Conservation (phyloP, 371 early-diverging fungal species). For the Synchytrium microbalum region DNA sequence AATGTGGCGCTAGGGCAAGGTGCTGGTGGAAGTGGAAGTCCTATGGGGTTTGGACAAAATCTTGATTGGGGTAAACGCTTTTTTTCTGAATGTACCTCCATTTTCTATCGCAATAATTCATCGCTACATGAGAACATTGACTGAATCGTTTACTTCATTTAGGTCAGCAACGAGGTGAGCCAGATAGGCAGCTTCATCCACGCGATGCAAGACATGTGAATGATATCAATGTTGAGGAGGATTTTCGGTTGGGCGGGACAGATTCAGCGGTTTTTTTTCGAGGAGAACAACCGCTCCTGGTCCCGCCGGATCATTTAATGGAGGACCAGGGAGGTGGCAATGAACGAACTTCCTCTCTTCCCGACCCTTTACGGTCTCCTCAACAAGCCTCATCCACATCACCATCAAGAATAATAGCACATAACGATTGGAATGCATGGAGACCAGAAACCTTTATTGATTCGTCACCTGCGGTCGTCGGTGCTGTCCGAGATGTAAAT, state of each 20-base stretch:
- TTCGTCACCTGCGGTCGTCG: neutral
- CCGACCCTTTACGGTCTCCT: no score
- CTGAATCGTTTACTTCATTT: no score
- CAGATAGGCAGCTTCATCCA: neutral
- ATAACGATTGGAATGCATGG: neutral
- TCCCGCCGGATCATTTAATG: neutral
- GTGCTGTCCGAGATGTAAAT: neutral
- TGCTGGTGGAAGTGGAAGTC: neutral
- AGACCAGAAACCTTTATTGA: neutral
- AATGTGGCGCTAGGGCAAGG: neutral
- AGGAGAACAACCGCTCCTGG: neutral
- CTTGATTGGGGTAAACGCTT: no score
- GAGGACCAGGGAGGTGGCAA: neutral
- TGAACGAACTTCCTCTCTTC: no score
- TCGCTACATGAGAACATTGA: no score
- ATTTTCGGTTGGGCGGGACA: constrained; percentile 5
- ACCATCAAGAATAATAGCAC: no score
- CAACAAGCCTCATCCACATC: no score
- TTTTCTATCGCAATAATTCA: no score
- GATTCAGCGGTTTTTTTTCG: neutral
- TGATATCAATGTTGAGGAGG: constrained; percentile 19
- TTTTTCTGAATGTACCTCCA: no score
- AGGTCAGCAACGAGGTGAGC: neutral
- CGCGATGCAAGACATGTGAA: neutral
- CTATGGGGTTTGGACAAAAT: no score